phyloP scores from a whole-genome alignment of 139 green algal genomes.

The Protoeuglena noctilucae region DNA sequence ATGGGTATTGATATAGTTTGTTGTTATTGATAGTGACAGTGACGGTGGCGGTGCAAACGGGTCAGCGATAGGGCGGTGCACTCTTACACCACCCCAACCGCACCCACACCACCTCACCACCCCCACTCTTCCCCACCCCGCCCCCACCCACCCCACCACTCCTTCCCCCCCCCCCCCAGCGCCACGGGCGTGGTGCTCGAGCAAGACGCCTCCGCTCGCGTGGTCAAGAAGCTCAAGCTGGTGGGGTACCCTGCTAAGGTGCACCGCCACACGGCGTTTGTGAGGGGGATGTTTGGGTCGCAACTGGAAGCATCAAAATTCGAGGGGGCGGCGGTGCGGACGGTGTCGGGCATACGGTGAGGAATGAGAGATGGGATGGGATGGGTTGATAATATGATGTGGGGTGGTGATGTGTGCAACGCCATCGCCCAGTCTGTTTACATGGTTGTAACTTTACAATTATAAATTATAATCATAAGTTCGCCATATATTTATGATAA shows the following conservation, averaged over 20 bases:
- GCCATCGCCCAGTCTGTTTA: no score
- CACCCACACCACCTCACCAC: no score
- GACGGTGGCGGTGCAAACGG: no score
- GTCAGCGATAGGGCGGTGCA: no score
- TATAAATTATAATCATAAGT: no score
- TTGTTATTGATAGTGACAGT: background rate
- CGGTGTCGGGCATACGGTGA: slow-evolving; percentile 70
- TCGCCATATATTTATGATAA: no score
- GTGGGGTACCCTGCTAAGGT: slow-evolving; percentile 32
- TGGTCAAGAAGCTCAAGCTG: slow-evolving; percentile 97
- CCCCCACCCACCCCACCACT: no score
- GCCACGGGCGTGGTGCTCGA: slow-evolving; percentile 83
- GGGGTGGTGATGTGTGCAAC: no score
- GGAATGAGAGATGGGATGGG: no score
- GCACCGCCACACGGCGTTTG: slow-evolving; percentile 78
- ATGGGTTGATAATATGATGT: background rate
- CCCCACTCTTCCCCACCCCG: no score
- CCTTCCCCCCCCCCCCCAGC: slow-evolving; percentile 57
- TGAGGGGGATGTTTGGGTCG: slow-evolving; percentile 87
- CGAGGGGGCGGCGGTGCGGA: slow-evolving; percentile 73
- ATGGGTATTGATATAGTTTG: background rate
- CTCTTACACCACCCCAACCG: no score
- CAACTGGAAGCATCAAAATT: slow-evolving; percentile 65
- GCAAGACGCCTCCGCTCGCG: slow-evolving; percentile 49
- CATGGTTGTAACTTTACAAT: no score